phyloP scores from a whole-genome alignment of 176 grass and related monocot genomes.

The Chloris gayana region DNA sequence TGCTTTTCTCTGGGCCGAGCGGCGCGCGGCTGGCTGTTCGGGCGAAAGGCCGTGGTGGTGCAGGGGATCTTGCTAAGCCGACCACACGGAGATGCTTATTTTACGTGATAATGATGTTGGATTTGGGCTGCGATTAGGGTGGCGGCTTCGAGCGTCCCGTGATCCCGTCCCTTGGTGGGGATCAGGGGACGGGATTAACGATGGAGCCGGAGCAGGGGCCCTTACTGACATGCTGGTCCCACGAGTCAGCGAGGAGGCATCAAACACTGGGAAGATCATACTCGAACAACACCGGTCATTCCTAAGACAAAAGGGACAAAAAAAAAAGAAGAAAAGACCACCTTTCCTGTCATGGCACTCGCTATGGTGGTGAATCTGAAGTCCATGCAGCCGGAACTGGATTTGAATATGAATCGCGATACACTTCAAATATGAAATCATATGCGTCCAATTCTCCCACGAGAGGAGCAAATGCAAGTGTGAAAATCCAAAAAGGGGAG shows the following conservation, averaged over 20 bases:
- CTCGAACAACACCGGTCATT: not conserved
- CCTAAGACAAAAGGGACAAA: too few relatives aligned
- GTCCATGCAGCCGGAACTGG: too few relatives aligned
- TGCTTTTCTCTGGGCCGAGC: constrained; percentile 6
- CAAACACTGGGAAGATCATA: not conserved
- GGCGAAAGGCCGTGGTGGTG: constrained; percentile 29
- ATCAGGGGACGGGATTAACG: constrained; percentile 15
- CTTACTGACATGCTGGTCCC: not conserved
- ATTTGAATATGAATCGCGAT: too few relatives aligned
- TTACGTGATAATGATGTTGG: not conserved
- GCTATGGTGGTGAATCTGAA: too few relatives aligned
- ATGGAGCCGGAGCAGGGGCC: not conserved
- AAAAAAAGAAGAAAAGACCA: too few relatives aligned
- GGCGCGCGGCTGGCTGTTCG: constrained; percentile 26
- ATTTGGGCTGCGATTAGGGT: not conserved
- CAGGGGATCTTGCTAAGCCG: constrained; percentile 3
- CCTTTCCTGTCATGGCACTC: too few relatives aligned
- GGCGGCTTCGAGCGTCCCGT: not conserved
- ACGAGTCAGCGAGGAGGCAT: not conserved
- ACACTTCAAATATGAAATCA: too few relatives aligned
- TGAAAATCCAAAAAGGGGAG: too few relatives aligned
- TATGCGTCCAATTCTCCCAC: too few relatives aligned
- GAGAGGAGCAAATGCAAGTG: too few relatives aligned
- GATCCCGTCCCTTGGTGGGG: constrained; percentile 26
- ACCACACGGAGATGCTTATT: not conserved